phyloP scores from a whole-genome alignment of 257 asterid species.

The Rehmannia glutinosa region DNA sequence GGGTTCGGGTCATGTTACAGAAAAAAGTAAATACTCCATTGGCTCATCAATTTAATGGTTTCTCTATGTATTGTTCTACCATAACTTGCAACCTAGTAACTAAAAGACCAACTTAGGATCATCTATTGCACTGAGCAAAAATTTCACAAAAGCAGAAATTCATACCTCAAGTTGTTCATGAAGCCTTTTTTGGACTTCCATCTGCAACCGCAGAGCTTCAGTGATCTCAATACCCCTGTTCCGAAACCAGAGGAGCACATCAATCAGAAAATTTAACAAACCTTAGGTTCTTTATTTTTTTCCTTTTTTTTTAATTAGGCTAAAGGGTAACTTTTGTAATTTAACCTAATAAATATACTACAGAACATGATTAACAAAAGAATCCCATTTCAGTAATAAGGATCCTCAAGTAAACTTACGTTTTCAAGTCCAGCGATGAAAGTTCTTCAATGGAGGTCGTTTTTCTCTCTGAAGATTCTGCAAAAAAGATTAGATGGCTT shows the following conservation, averaged over 20 bases:
- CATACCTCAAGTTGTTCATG: conserved; percentile 97
- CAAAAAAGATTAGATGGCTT: conserved; percentile 20
- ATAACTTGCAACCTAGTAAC: not conserved
- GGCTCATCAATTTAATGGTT: not conserved
- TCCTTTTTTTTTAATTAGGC: not conserved
- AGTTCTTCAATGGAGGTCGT: conserved; percentile 47
- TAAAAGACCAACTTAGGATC: not conserved
- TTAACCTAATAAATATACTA: not conserved
- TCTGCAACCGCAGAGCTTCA: conserved; percentile 86
- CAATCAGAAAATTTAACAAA: conserved; percentile 2
- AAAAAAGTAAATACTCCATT: no score
- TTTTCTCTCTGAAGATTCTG: conserved; percentile 57
- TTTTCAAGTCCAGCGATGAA: conserved; percentile 60
- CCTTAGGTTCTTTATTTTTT: not conserved
- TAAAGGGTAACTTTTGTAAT: not conserved
- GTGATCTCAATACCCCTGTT: conserved; percentile 89
- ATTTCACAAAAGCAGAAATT: not conserved
- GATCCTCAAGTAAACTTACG: conserved; percentile 33
- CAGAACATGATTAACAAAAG: not conserved
- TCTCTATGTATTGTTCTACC: not conserved
- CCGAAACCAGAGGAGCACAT: conserved; percentile 11
- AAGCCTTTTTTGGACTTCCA: conserved; percentile 96
- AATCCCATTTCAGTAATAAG: not conserved
- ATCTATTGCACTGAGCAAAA: not conserved
- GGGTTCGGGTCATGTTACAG: no score